Conservation (phyloP, 257 asterid genomes). For the Jasminum sambac region DNA sequence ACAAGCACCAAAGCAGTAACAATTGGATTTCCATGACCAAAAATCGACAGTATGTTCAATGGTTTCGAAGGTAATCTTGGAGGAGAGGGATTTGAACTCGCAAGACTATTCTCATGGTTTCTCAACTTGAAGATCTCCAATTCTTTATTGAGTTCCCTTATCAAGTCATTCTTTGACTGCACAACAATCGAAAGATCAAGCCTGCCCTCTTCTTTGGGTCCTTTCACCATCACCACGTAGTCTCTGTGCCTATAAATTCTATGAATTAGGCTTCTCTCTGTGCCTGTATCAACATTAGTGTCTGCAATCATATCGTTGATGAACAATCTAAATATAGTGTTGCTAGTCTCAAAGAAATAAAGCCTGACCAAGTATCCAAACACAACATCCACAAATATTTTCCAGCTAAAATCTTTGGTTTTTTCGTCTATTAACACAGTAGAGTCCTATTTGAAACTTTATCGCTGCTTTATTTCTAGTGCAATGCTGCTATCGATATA, state of each 20-base stretch:
- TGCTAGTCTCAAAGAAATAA: slow-evolving; percentile 43
- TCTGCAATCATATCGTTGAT: slow-evolving; percentile 42
- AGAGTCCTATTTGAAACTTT: slow-evolving; percentile 31
- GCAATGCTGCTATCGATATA: slow-evolving; percentile 44
- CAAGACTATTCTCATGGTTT: slow-evolving; percentile 62
- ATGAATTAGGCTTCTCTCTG: slow-evolving; percentile 25
- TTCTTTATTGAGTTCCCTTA: slow-evolving; percentile 37
- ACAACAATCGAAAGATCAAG: slow-evolving; percentile 39
- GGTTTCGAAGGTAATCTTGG: slow-evolving; percentile 5
- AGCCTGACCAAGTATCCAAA: slow-evolving; percentile 56
- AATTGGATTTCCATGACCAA: slow-evolving; percentile 31
- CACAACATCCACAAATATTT: slow-evolving; percentile 45
- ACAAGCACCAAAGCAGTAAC: slow-evolving; percentile 27
- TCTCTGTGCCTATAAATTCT: slow-evolving; percentile 35
- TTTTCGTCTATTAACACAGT: slow-evolving; percentile 20
- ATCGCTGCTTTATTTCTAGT: slow-evolving; percentile 40
- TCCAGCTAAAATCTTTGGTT: slow-evolving; percentile 33
- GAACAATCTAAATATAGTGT: slow-evolving; percentile 29
- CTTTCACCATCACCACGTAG: slow-evolving; percentile 44
- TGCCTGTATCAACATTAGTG: slow-evolving; percentile 25
- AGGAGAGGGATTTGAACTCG: slow-evolving; percentile 32
- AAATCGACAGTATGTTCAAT: not conserved
- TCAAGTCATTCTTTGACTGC: slow-evolving; percentile 32
- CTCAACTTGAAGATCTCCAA: slow-evolving; percentile 58
- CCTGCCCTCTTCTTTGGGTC: slow-evolving; percentile 41